Evolutionary conservation across 208 protist species (phyloP).

Genomic region (Crithidia fasciculata): DNA sequence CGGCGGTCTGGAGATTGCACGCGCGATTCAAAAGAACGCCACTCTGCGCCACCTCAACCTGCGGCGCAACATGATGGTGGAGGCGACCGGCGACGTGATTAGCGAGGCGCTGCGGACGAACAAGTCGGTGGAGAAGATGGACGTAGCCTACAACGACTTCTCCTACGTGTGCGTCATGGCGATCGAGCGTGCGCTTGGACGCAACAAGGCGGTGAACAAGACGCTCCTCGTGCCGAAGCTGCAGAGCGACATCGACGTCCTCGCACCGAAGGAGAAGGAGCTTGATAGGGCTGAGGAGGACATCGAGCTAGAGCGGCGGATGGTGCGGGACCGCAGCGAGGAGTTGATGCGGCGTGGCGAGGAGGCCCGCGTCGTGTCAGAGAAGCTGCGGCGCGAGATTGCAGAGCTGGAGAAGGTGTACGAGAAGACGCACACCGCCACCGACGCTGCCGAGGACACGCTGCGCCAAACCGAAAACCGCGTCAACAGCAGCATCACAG

Average conservation of each 20-base stretch:
- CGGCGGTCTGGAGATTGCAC: slow-evolving; percentile 74
- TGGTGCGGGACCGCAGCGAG: slow-evolving; percentile 86
- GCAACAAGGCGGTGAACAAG: slow-evolving; percentile 78
- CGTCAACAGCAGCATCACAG: slow-evolving; percentile 57
- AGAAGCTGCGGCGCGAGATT: slow-evolving; percentile 81
- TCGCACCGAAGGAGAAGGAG: slow-evolving; percentile 87
- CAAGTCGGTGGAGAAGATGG: slow-evolving; percentile 76
- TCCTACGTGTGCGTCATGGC: slow-evolving; percentile 87
- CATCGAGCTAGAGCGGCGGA: slow-evolving; percentile 84
- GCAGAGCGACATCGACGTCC: slow-evolving; percentile 70
- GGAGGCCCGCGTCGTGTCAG: slow-evolving; percentile 75
- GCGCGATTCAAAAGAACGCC: slow-evolving; percentile 58
- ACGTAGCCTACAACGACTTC: slow-evolving; percentile 93
- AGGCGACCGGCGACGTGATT: slow-evolving; percentile 68
- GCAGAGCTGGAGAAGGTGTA: slow-evolving; percentile 72
- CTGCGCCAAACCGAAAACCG: slow-evolving; percentile 67
- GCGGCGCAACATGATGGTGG: slow-evolving; percentile 81
- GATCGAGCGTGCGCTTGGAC: slow-evolving; percentile 61
- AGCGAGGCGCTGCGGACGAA: slow-evolving; percentile 73
- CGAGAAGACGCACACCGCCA: slow-evolving; percentile 31
- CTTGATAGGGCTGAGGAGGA: slow-evolving; percentile 78
- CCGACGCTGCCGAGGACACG: slow-evolving; percentile 64
- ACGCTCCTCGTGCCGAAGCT: slow-evolving; percentile 76
- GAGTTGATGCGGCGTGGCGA: slow-evolving; percentile 84
- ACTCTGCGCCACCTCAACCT: slow-evolving; percentile 83